Evolutionary conservation across 2,329 filamentous ascomycete genomes (phyloP), one percentile per base, ranked within the genome.

Genomic region (Blumeriella jaapii): DNA sequence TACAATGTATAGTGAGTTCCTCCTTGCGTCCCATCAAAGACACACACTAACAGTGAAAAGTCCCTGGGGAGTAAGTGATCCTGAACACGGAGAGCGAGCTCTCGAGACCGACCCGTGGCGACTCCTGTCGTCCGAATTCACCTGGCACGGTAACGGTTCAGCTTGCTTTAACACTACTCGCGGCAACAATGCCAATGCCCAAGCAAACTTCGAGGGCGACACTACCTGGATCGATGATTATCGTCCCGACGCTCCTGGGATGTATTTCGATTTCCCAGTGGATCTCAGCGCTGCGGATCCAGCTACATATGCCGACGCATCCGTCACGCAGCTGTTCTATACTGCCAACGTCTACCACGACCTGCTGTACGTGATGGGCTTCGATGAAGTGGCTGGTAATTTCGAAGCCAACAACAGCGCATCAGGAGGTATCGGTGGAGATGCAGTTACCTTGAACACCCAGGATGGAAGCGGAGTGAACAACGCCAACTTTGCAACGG

Each of bases 271-370:
- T 12, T 35, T 29, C 10, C 23, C 26, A 7, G 14, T 29, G 14
- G 24, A 28, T n/a, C 33, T 35, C 18, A 35, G 24, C 12, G 33
- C n/a, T 11, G 9, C 12, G 2, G 33, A 35, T 29, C 33, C 33
- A 6, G 29, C 28, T 13, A 15, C 17, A 2, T 35, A 35, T 18
- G 26, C 26, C 18, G 12, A 22, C 14, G 33, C 33, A 10, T 35
- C 33, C 1, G 33, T 35, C 15, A 17, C 33, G 2, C 33, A 35
- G 17, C 33, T 35, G 6, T 35, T 35, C 19, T 35, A 35, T 18
- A 35, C 33, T 8, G 25, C 25, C 18, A 35, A 35, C 33, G 23
- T 35, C 25, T 35, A 35, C 26, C 33, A 35, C 14, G 33, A 35
- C 26, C 12, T 35, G 33, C 12, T 35, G 12, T 29, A 35, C 24